phyloP scores from a whole-genome alignment of 2,329 filamentous ascomycete species.

The Paradendryphiella salina region DNA sequence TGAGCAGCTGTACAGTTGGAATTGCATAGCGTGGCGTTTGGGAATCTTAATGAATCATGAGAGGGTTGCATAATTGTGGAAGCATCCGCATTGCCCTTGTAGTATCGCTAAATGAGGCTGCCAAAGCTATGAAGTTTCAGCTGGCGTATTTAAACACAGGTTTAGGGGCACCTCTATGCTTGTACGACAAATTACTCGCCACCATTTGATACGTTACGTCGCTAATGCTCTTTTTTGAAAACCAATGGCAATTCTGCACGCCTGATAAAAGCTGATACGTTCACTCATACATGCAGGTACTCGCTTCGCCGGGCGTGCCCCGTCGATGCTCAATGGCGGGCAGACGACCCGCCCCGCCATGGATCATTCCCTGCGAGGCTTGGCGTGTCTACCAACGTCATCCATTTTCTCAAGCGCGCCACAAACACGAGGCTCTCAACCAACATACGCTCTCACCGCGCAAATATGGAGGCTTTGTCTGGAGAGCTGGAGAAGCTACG shows the following conservation, averaged over 20 bases:
- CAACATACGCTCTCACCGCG: slow-evolving; percentile 8
- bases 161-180: no score
- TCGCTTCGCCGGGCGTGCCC: neutral
- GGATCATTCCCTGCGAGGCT: slow-evolving; percentile 15
- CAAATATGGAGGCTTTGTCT: slow-evolving; percentile 48
- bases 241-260: no score
- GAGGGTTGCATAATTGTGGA: neutral
- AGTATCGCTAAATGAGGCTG: no score
- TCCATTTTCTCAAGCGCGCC: slow-evolving; percentile 19
- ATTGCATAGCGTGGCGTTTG: slow-evolving; percentile 35
- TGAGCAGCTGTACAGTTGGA: slow-evolving; percentile 3
- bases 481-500: slow-evolving; percentile 58
- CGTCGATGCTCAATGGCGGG: slow-evolving; percentile 1
- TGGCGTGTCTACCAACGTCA: slow-evolving; percentile 27
- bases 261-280: neutral
- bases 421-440: slow-evolving; percentile 12
- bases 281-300: neutral
- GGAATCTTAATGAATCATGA: neutral
- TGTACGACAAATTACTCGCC: no score
- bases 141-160: no score
- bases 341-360: slow-evolving; percentile 16
- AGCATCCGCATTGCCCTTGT: neutral
- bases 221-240: no score
- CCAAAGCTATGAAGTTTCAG: no score
- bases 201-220: no score